Percentiles rank a stretch among this genome's conserved stretches.
phyloP scores from a whole-genome alignment of 176 grass and related monocot species.

The Secale cereale region DNA sequence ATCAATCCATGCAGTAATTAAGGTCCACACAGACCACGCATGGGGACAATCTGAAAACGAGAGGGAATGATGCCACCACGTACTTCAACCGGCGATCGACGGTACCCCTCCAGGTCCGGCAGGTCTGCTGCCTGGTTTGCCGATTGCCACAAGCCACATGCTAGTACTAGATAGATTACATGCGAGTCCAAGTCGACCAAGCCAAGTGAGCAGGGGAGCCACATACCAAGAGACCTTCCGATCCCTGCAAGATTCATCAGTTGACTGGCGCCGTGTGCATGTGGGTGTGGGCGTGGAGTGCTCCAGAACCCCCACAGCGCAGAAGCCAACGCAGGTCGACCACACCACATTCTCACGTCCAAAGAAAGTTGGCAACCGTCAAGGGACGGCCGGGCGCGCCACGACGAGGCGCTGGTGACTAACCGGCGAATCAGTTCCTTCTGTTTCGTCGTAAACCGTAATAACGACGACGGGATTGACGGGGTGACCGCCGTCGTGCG shows the following conservation, averaged over 20 bases:
- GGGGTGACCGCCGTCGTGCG: not conserved
- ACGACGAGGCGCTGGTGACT: not conserved
- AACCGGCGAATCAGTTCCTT: too few species aligned
- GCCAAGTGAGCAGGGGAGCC: not conserved
- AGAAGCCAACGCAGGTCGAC: not conserved
- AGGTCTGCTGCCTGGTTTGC: not conserved
- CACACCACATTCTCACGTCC: not conserved
- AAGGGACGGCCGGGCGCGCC: constrained; percentile 1
- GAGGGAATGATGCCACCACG: too few species aligned
- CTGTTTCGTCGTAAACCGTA: not conserved
- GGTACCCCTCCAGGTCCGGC: not conserved
- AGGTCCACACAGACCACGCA: too few species aligned
- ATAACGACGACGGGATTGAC: not conserved
- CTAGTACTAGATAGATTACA: too few species aligned
- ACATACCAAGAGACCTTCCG: not conserved
- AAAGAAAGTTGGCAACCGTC: constrained; percentile 2
- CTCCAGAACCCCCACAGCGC: not conserved
- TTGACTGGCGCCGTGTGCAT: not conserved
- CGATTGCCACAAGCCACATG: not conserved
- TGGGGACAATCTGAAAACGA: too few species aligned
- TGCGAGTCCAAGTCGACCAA: not conserved
- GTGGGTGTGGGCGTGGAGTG: not conserved
- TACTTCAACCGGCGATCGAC: too few species aligned
- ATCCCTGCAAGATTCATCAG: not conserved
- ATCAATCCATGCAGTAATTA: too few species aligned